phyloP scores from a whole-genome alignment of 192 early-diverging fungal species.

The Gonapodya sp. region DNA sequence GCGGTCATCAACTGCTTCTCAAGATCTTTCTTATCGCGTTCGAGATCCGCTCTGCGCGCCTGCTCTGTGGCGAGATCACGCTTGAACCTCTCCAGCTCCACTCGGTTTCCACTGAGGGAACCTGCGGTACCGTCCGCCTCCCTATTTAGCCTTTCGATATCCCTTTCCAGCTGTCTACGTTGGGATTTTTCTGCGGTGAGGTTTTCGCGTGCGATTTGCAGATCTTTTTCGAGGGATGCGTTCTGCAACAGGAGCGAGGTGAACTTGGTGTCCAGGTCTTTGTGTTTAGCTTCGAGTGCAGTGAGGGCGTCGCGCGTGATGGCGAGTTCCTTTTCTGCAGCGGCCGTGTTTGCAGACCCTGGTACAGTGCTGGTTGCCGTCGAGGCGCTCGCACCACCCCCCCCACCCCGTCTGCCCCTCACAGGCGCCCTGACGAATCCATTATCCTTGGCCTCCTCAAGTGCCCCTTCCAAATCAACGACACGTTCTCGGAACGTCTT shows the following conservation, averaged over 20 bases:
- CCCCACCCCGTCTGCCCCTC: background rate
- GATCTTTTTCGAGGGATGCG: background rate
- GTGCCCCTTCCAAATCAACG: background rate
- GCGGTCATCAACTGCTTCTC: too few species aligned
- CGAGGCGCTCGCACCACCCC: background rate
- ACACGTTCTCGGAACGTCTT: background rate
- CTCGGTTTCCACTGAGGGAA: too few species aligned
- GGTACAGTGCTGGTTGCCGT: background rate
- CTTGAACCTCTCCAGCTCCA: too few species aligned
- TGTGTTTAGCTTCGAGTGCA: background rate
- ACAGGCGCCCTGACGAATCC: background rate
- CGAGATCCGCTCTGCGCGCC: too few species aligned
- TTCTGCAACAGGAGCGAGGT: background rate
- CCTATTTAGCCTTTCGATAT: too few species aligned
- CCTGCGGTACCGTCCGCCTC: too few species aligned
- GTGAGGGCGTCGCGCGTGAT: background rate
- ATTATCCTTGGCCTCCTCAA: background rate
- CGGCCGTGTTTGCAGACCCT: background rate
- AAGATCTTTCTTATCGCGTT: too few species aligned
- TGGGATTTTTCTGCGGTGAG: too few species aligned
- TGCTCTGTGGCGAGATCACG: too few species aligned
- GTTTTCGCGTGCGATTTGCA: too few species aligned
- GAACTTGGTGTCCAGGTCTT: background rate
- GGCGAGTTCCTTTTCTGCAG: background rate
- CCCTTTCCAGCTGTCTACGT: too few species aligned